Conservation (phyloP, 2,329 filamentous ascomycete genomes). For the Aspergillus sp. region DNA sequence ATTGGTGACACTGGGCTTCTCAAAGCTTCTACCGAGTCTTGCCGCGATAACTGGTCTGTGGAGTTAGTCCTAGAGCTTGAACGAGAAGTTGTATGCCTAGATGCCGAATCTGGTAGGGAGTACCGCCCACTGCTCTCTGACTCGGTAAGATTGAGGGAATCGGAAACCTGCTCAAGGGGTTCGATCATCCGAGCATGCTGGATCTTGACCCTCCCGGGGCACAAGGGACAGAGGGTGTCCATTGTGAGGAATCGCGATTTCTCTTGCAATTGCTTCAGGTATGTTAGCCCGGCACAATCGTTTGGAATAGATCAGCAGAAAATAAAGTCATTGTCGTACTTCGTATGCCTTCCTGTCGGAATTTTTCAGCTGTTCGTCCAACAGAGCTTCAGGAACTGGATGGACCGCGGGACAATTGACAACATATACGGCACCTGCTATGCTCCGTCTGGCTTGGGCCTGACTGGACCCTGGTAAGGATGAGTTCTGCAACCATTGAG, state of each 20-base stretch:
- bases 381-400: slow-evolving; percentile 32
- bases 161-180: slow-evolving; percentile 33
- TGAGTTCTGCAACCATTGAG: slow-evolving; percentile 35
- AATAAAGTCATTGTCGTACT: slow-evolving; percentile 23
- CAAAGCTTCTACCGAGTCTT: slow-evolving; percentile 21
- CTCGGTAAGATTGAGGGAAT: slow-evolving; percentile 26
- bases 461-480: slow-evolving; percentile 18
- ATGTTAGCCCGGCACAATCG: not conserved
- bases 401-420: slow-evolving; percentile 42
- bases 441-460: slow-evolving; percentile 8
- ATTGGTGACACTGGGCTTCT: slow-evolving; percentile 24
- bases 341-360: slow-evolving; percentile 38
- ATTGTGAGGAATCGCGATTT: slow-evolving; percentile 25
- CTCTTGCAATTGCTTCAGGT: slow-evolving; percentile 24
- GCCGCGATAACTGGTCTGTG: slow-evolving; percentile 27
- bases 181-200: slow-evolving; percentile 42
- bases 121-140: slow-evolving; percentile 23
- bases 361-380: slow-evolving; percentile 38
- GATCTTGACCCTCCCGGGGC: slow-evolving; percentile 34
- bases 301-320: not conserved
- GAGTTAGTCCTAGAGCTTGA: slow-evolving; percentile 31
- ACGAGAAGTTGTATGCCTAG: slow-evolving; percentile 24
- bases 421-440: slow-evolving; percentile 30
- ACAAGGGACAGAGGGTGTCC: slow-evolving; percentile 38
- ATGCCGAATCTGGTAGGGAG: slow-evolving; percentile 25